These are phyloP conservation scores for Calocybe indica DNA, from an alignment of 768 basidiomycete species.

Conservation along the genomic window DNA sequence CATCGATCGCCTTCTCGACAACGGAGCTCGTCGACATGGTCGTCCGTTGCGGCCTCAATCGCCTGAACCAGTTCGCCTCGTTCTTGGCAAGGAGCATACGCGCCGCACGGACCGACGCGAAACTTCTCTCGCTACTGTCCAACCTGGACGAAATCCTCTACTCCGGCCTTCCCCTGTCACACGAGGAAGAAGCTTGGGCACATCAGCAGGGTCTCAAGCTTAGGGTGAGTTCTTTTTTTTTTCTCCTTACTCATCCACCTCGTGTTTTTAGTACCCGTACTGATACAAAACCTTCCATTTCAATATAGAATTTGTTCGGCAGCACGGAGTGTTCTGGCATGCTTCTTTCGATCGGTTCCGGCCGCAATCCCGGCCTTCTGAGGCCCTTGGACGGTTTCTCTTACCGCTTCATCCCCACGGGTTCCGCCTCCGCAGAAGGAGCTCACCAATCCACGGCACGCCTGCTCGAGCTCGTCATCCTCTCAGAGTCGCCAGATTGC, in stretches of 20 bases:
- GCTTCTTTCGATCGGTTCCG: slow-evolving; percentile 49
- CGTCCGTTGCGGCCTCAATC: slow-evolving; percentile 58
- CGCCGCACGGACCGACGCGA: slow-evolving; percentile 36
- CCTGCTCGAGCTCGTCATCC: slow-evolving; percentile 55
- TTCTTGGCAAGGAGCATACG: slow-evolving; percentile 59
- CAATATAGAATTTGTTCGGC: slow-evolving; percentile 64
- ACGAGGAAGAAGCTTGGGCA: slow-evolving; percentile 71
- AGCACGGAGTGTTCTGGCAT: slow-evolving; percentile 78
- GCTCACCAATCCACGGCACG: slow-evolving; percentile 40
- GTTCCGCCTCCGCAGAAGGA: slow-evolving; percentile 27
- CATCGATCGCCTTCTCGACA: slow-evolving; percentile 55
- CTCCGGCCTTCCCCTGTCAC: slow-evolving; percentile 56
- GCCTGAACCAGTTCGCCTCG: slow-evolving; percentile 68
- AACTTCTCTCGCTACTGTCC: slow-evolving; percentile 50
- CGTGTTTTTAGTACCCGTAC: slow-evolving; percentile 17
- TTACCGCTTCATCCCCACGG: slow-evolving; percentile 62
- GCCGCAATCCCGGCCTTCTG: slow-evolving; percentile 45
- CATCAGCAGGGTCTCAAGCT: slow-evolving; percentile 57
- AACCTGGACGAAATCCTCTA: slow-evolving; percentile 60
- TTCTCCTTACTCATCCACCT: slow-evolving; percentile 10
- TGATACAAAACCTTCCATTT: slow-evolving; percentile 14
- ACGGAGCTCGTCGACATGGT: slow-evolving; percentile 73
- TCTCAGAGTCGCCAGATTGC: slow-evolving; percentile 51
- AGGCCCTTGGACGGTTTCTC: slow-evolving; percentile 54
- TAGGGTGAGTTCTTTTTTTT: slow-evolving; percentile 38